Evolutionary conservation across 331 rosid species (phyloP).

Genomic region (Prunus yedoensis): DNA sequence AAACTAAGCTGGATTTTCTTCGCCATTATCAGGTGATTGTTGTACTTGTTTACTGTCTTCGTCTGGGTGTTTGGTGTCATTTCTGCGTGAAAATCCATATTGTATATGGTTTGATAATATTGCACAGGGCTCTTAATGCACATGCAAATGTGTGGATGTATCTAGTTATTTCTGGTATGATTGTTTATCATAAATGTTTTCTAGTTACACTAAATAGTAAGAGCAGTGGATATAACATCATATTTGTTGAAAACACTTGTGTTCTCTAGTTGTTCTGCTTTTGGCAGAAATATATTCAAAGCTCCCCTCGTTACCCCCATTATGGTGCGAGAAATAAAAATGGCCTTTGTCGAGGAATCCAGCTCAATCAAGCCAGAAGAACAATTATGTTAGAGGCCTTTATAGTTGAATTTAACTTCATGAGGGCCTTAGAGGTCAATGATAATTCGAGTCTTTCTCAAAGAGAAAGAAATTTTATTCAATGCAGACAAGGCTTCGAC

Average conservation of each 20-base stretch:
- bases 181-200: background rate
- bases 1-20: slow-evolving; percentile 75
- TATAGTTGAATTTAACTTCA: background rate
- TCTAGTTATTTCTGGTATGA: background rate
- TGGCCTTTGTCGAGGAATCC: background rate
- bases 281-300: background rate
- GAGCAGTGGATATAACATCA: background rate
- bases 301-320: background rate
- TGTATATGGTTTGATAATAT: background rate
- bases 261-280: background rate
- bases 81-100: background rate
- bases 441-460: background rate
- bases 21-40: slow-evolving; percentile 73
- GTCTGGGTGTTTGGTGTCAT: background rate
- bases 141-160: background rate
- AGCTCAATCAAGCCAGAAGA: background rate
- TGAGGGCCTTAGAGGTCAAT: background rate
- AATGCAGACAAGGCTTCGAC: background rate
- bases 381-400: background rate
- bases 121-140: background rate
- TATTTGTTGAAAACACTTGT: background rate
- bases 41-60: background rate
- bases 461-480: background rate
- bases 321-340: background rate
- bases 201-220: background rate